phyloP scores from a whole-genome alignment of 176 grass and related monocot genomes.

The Urochloa ruziziensis region DNA sequence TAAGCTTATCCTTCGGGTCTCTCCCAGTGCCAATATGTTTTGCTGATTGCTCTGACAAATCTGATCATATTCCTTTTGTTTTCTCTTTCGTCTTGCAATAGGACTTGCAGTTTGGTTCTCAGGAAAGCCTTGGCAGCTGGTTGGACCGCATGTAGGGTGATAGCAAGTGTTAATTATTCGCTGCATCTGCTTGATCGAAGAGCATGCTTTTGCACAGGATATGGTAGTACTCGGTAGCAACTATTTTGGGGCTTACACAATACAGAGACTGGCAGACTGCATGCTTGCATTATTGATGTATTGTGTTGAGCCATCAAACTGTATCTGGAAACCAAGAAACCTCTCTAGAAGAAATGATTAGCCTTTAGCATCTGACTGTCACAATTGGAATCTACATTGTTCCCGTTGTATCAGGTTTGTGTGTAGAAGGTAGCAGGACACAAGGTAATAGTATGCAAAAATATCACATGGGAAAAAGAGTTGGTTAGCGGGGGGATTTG shows the following conservation, averaged over 20 bases:
- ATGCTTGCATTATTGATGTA: background rate
- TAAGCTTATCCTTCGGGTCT: slow-evolving; percentile 36
- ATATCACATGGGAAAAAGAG: too few relatives aligned
- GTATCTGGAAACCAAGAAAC: background rate
- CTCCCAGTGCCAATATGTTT: slow-evolving; percentile 1
- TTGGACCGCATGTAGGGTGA: slow-evolving; percentile 48
- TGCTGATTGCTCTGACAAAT: background rate
- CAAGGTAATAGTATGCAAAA: too few relatives aligned
- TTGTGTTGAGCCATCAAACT: background rate
- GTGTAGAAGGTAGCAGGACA: too few relatives aligned
- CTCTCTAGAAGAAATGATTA: background rate
- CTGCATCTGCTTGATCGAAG: slow-evolving; percentile 13
- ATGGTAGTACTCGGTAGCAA: slow-evolving; percentile 13
- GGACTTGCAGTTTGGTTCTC: slow-evolving; percentile 81
- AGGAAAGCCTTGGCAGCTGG: slow-evolving; percentile 81
- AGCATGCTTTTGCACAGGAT: slow-evolving; percentile 24
- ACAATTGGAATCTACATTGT: background rate
- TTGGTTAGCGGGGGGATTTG: too few relatives aligned
- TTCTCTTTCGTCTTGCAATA: slow-evolving; percentile 4
- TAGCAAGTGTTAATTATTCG: background rate
- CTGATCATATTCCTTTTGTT: background rate
- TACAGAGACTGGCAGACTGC: background rate
- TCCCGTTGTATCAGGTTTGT: too few relatives aligned
- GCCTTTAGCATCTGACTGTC: background rate
- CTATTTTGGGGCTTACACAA: slow-evolving; percentile 14